These are phyloP conservation scores for Reutealis trisperma DNA, from an alignment of 345 rosid genomes.

Conservation along the genomic window DNA sequence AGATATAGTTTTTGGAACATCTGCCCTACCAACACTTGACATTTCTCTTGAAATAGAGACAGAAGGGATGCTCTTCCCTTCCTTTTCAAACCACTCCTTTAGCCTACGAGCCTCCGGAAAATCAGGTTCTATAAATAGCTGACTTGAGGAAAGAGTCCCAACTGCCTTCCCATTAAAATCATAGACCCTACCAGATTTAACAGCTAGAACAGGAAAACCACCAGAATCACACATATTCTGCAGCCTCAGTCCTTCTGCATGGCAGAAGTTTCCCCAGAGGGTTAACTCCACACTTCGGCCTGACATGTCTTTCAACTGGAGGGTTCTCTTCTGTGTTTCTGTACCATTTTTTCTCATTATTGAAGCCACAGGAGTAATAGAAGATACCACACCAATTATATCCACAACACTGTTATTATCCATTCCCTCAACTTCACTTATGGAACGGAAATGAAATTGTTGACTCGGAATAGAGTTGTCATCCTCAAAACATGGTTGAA, in stretches of 20 bases:
- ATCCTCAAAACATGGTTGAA: constrained; percentile 76
- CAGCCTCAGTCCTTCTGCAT: constrained; percentile 68
- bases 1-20: constrained; percentile 62
- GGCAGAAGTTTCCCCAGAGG: constrained; percentile 84
- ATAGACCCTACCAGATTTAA: constrained; percentile 70
- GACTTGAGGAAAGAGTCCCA: constrained; percentile 75
- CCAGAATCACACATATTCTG: constrained; percentile 83
- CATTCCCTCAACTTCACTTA: constrained; percentile 70
- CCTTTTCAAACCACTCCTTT: constrained; percentile 76
- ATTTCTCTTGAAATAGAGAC: constrained; percentile 77
- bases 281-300: constrained; percentile 82
- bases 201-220: constrained; percentile 67
- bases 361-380: constrained; percentile 54
- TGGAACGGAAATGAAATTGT: constrained; percentile 69
- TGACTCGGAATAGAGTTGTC: constrained; percentile 67
- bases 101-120: constrained; percentile 64
- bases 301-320: constrained; percentile 83
- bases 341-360: constrained; percentile 74
- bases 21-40: constrained; percentile 50
- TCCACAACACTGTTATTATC: constrained; percentile 63
- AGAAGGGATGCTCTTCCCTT: constrained; percentile 59
- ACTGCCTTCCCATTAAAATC: constrained; percentile 86
- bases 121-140: constrained; percentile 73
- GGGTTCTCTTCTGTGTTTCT: constrained; percentile 76
- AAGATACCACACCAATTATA: constrained; percentile 69